Conservation (phyloP, 2,329 filamentous ascomycete species). For the Paraphoma chrysanthemicola region DNA sequence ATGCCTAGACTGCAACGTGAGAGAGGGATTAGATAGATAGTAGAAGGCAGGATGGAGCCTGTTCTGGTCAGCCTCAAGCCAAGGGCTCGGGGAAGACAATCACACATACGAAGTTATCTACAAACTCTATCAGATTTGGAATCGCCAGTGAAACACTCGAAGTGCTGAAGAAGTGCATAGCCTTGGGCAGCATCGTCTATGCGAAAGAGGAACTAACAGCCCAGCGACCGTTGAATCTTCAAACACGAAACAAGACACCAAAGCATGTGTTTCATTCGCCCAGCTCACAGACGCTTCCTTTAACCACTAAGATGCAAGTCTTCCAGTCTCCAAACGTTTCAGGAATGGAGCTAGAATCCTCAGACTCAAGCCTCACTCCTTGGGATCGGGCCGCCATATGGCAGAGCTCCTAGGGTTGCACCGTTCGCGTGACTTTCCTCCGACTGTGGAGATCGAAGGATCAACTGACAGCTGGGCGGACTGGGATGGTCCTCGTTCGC, state of each 20-base stretch:
- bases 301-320: background rate
- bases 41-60: background rate
- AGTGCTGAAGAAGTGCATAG: background rate
- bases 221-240: background rate
- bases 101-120: background rate
- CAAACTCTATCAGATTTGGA: background rate
- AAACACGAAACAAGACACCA: background rate
- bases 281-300: background rate
- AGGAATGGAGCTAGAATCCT: background rate
- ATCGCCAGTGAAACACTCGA: background rate
- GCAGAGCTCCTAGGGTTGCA: slow-evolving; percentile 1
- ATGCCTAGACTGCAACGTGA: no score
- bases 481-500: slow-evolving; percentile 6
- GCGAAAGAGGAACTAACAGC: background rate
- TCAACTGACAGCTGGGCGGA: slow-evolving; percentile 8
- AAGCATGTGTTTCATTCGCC: background rate
- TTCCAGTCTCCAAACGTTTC: slow-evolving; percentile 5
- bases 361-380: slow-evolving; percentile 6
- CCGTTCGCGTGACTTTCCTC: slow-evolving; percentile 9
- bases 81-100: background rate
- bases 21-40: no score
- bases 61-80: background rate
- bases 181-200: background rate
- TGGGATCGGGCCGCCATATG: slow-evolving; percentile 16
- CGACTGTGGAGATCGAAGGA: slow-evolving; percentile 1